These are phyloP conservation scores for Nakazawaea peltata DNA, from an alignment of 805 yeast genomes.

Conservation along the genomic window DNA sequence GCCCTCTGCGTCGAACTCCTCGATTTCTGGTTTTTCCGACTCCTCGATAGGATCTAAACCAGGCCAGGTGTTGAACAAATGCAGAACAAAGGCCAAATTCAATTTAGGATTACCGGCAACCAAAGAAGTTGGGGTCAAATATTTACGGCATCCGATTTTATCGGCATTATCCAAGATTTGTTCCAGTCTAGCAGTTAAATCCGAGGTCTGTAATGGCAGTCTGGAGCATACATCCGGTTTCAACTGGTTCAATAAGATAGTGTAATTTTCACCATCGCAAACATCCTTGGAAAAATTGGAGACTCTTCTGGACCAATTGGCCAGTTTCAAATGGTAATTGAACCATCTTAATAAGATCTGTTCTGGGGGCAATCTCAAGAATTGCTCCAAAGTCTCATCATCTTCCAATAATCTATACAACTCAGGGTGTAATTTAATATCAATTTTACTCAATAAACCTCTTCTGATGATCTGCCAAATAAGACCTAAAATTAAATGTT, in stretches of 20 bases:
- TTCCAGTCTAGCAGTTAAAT: slow-evolving; percentile 77
- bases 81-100: slow-evolving; percentile 96
- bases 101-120: slow-evolving; percentile 96
- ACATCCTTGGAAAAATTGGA: slow-evolving; percentile 82
- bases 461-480: slow-evolving; percentile 98
- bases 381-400: slow-evolving; percentile 95
- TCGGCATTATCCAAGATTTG: slow-evolving; percentile 83
- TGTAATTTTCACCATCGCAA: slow-evolving; percentile 91
- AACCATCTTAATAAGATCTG: slow-evolving; percentile 96
- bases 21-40: slow-evolving; percentile 85
- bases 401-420: slow-evolving; percentile 90
- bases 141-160: slow-evolving; percentile 85
- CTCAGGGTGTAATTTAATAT: slow-evolving; percentile 94
- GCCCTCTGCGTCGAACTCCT: slow-evolving; percentile 98
- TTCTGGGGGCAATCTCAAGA: slow-evolving; percentile 94
- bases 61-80: slow-evolving; percentile 92
- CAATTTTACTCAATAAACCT: slow-evolving; percentile 90
- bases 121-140: slow-evolving; percentile 85
- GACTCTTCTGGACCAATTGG: slow-evolving; percentile 83
- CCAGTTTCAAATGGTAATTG: slow-evolving; percentile 90
- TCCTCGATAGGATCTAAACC: slow-evolving; percentile 95
- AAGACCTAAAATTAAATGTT: slow-evolving; percentile 83
- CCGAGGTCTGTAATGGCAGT: slow-evolving; percentile 72
- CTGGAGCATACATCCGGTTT: slow-evolving; percentile 77
- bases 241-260: slow-evolving; percentile 81